phyloP scores from a whole-genome alignment of 176 grass and related monocot genomes.

The Miscanthus lutarioriparius region DNA sequence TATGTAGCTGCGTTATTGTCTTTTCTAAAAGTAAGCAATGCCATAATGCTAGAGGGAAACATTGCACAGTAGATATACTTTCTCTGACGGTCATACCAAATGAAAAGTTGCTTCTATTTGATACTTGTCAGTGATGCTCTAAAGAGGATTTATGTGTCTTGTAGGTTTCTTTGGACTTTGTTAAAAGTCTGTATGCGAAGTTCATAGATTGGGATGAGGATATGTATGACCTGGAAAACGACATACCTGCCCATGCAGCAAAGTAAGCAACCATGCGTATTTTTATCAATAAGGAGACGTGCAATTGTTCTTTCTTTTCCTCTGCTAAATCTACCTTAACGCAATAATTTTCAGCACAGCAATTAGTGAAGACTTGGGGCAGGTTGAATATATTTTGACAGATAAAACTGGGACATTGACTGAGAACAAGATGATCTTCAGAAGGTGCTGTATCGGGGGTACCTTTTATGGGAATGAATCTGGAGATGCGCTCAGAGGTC shows the following conservation, averaged over 20 bases:
- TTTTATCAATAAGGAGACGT: constrained; percentile 7
- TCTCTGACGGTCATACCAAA: background rate
- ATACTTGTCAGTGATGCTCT: constrained; percentile 15
- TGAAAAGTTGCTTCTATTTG: background rate
- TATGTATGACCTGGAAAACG: constrained; percentile 89
- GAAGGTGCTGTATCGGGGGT: constrained; percentile 82
- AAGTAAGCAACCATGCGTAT: constrained; percentile 52
- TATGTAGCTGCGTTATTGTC: background rate
- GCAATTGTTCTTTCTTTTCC: background rate
- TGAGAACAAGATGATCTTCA: constrained; percentile 98
- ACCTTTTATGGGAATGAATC: constrained; percentile 83
- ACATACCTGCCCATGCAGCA: constrained; percentile 88
- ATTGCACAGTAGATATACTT: background rate
- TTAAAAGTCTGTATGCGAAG: constrained; percentile 95
- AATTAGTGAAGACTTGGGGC: constrained; percentile 98
- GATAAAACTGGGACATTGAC: constrained; percentile 98
- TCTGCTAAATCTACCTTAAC: constrained; percentile 29
- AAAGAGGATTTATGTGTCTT: constrained; percentile 28
- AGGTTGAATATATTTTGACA: constrained; percentile 98
- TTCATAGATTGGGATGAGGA: constrained; percentile 99
- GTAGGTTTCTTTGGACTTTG: constrained; percentile 94
- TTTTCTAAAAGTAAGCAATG: background rate
- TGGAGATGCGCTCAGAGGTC: constrained; percentile 95
- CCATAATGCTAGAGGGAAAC: background rate
- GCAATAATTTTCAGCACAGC: constrained; percentile 84